phyloP scores from a whole-genome alignment of 176 grass and related monocot species.

The Oropetium thomaeum region DNA sequence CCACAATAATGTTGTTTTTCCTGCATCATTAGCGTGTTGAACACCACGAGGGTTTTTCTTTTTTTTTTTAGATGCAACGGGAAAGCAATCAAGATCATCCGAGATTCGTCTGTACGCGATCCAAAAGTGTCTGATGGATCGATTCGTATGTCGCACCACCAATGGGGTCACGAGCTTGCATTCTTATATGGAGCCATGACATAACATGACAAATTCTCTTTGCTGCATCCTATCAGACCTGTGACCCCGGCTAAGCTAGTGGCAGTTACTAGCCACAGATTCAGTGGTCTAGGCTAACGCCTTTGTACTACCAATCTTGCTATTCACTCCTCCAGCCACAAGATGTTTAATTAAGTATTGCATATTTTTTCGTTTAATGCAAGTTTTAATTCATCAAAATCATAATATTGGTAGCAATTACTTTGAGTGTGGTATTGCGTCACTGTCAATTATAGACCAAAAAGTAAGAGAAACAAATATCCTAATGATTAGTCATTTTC shows the following conservation, averaged over 20 bases:
- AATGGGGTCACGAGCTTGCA: constrained; percentile 35
- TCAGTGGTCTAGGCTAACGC: not conserved
- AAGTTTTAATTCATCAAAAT: not conserved
- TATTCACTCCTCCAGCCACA: not conserved
- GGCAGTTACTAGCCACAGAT: not conserved
- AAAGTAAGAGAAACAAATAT: not conserved
- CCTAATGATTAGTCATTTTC: constrained; percentile 17
- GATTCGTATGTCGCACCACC: constrained; percentile 12
- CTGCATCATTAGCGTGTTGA: not conserved
- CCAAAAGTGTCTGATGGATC: constrained; percentile 19
- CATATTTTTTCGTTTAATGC: no score
- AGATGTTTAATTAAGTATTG: not conserved
- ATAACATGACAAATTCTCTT: constrained; percentile 20
- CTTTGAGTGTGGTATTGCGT: constrained; percentile 11
- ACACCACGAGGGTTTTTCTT: not conserved
- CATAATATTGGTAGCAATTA: no score
- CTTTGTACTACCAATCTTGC: not conserved
- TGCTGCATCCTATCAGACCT: constrained; percentile 7
- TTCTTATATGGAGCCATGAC: constrained; percentile 4
- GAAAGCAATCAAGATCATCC: not conserved
- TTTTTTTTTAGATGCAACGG: constrained; percentile 23
- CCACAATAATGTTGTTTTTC: not conserved
- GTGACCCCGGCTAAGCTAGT: not conserved
- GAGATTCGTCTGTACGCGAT: constrained; percentile 16
- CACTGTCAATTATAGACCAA: constrained; percentile 30